phyloP scores from a whole-genome alignment of 108 stramenopile genomes.

The Conticribra guillardii region DNA sequence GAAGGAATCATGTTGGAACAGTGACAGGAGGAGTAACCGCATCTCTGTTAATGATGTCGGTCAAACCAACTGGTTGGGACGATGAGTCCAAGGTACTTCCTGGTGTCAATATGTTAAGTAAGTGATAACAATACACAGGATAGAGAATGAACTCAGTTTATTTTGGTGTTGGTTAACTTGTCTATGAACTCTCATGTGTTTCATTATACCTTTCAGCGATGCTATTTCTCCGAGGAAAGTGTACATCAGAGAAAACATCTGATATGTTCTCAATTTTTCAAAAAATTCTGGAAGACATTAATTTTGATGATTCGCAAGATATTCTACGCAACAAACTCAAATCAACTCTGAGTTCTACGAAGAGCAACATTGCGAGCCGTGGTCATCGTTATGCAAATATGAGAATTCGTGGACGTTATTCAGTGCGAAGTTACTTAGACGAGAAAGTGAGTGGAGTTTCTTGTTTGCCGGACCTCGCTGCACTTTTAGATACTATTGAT shows the following conservation, averaged over 20 bases:
- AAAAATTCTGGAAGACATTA: conserved; percentile 57
- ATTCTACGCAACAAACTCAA: conserved; percentile 45
- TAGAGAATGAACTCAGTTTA: no score
- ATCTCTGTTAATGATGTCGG: conserved; percentile 51
- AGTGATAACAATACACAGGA: no score
- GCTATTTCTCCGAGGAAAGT: conserved; percentile 67
- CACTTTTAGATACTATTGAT: conserved; percentile 65
- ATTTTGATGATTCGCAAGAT: conserved; percentile 34
- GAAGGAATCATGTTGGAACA: conserved; percentile 61
- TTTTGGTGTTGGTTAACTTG: no score
- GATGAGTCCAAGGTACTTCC: conserved; percentile 57
- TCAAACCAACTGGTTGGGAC: conserved; percentile 42
- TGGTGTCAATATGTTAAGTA: conserved; percentile 68
- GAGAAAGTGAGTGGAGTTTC: conserved; percentile 86
- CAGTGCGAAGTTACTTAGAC: conserved; percentile 56
- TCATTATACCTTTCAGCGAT: no score
- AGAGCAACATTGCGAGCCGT: conserved; percentile 38
- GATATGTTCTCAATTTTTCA: conserved; percentile 74
- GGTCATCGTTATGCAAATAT: conserved; percentile 41
- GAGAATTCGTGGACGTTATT: conserved; percentile 56
- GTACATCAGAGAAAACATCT: conserved; percentile 63
- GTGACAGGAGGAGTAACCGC: conserved; percentile 76
- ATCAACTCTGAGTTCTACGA: conserved; percentile 39
- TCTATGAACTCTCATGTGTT: no score
- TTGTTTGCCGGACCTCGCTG: conserved; percentile 56